Evolutionary conservation across 169 alveolate species (phyloP), one percentile per base, ranked within the genome.

Genomic region (Eimeria maxima): DNA sequence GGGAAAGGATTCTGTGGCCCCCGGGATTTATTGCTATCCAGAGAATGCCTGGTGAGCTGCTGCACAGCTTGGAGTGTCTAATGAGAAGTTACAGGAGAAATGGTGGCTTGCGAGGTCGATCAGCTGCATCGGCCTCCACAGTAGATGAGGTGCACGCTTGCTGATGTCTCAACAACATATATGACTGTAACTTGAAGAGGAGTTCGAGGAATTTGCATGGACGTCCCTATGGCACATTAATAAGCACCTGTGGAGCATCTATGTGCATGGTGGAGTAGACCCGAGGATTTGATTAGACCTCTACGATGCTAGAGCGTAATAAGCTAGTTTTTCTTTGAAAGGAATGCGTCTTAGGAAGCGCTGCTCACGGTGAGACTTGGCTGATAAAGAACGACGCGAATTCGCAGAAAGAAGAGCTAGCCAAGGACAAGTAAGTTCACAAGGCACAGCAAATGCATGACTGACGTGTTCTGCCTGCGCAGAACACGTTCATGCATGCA

Each of bases 341-440:
- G n/a, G 3, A n/a, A 45, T 78, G 88, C 16, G 45, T 78, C 42
- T 2, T 47, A 93, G 96, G 96, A 33, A 93, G 74, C 67, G 96
- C 93, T 33, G 96, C 90, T 60, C 96, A 93, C 78, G 96, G 96
- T 11, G 94, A 83, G 74, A 93, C 96, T 6, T 93, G 96, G 96
- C 57, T 93, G 65, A 53, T 93, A 18, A 67, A 55, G 78, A 93
- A 93, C 80, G 90, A 93, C 55, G 94, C 76, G 18, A 53, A 27
- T n/a, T 55, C 90, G 22, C 91, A 80, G 42, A 27, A 63, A 33
- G 81, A 93, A 74, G 96, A 93, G 33, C 93, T 93, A 13, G 20
- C 44, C 3, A 80, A 80, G 63, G 65, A n/a, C n/a, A 80, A 88
- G 96, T 93, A 53, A 83, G 93, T 29, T 7, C 22, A 2, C n/a